Evolutionary conservation across 768 basidiomycete species (phyloP), one percentile per base, ranked within the genome.

Genomic region (Galerina sulciceps): DNA sequence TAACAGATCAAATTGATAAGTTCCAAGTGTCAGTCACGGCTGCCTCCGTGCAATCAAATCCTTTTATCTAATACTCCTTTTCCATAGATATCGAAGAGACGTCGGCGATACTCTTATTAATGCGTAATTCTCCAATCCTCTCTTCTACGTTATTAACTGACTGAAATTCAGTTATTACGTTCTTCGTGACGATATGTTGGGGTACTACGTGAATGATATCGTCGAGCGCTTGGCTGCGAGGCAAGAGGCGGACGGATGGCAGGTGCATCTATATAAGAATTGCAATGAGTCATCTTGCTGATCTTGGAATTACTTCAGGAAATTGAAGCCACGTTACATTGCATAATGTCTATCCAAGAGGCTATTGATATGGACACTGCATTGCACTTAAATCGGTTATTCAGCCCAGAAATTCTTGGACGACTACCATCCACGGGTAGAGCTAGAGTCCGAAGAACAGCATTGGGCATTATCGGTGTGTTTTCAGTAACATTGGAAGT

Each of bases 81-180:
- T 18, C 60, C 10, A n/a, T 61, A 93, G 91, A 31, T 94, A 93
- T 74, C 86, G 93, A 63, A 76, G 92, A 60, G 93, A 94, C 58
- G 86, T 93, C 22, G 93, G 93, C 0, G 93, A 95, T 73, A 92
- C 91, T 1, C 79, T 95, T 13, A 88, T 94, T 59, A 95, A 94
- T 64, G 91, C 92, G 90, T 94, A 74, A 53, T 89, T 15, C 2
- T 48, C 40, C 48, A 20, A 57, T 34, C 44, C 50, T 36, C 31
- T 55, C 42, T 22, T 20, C 20, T 20, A 11, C 22, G 3, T 13
- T 41, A 40, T 8, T 47, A 18, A 6, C 52, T 31, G 10, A 50
- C 53, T 50, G 64, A 50, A 40, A 10, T 10, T 17, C 66, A 93
- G 90, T 20, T 96, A 89, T 66, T 97, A 96, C 69, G 84, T 96